phyloP scores from a whole-genome alignment of 2,329 filamentous ascomycete species.

The Didymella pinodella region DNA sequence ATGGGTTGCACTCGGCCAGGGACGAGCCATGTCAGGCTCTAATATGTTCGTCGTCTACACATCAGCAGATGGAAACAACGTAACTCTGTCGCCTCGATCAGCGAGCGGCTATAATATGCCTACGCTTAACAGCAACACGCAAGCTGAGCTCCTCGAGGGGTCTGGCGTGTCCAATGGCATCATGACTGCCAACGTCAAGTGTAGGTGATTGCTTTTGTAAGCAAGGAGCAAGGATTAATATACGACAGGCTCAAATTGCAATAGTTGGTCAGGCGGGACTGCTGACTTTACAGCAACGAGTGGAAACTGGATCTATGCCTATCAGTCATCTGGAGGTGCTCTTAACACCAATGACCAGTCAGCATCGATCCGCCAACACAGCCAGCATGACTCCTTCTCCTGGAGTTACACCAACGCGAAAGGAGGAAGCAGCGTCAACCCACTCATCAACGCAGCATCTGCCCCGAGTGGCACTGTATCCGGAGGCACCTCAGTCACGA shows the following conservation, averaged over 20 bases:
- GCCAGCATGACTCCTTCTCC: slow-evolving; percentile 51
- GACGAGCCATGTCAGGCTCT: slow-evolving; percentile 60
- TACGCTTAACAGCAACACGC: slow-evolving; percentile 50
- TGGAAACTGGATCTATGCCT: slow-evolving; percentile 62
- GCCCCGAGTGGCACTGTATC: slow-evolving; percentile 30
- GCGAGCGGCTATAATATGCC: slow-evolving; percentile 57
- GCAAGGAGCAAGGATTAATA: slow-evolving; percentile 17
- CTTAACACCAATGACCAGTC: slow-evolving; percentile 57
- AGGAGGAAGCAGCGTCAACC: slow-evolving; percentile 58
- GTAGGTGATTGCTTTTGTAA: slow-evolving; percentile 40
- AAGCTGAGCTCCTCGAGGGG: slow-evolving; percentile 61
- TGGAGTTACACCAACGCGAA: slow-evolving; percentile 60
- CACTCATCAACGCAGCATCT: slow-evolving; percentile 46
- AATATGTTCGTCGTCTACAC: slow-evolving; percentile 69
- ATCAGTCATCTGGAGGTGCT: slow-evolving; percentile 54
- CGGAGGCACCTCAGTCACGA: slow-evolving; percentile 29
- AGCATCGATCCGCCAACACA: slow-evolving; percentile 57
- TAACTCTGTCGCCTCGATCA: slow-evolving; percentile 64
- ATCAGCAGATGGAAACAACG: slow-evolving; percentile 60
- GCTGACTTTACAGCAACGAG: slow-evolving; percentile 58
- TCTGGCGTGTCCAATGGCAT: slow-evolving; percentile 61
- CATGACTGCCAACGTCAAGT: slow-evolving; percentile 65
- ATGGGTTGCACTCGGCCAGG: slow-evolving; percentile 66
- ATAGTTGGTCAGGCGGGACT: slow-evolving; percentile 60
- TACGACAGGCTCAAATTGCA: slow-evolving; percentile 58